These are phyloP conservation scores for Mycena sanguinolenta DNA, from an alignment of 768 basidiomycete species.

Conservation along the genomic window DNA sequence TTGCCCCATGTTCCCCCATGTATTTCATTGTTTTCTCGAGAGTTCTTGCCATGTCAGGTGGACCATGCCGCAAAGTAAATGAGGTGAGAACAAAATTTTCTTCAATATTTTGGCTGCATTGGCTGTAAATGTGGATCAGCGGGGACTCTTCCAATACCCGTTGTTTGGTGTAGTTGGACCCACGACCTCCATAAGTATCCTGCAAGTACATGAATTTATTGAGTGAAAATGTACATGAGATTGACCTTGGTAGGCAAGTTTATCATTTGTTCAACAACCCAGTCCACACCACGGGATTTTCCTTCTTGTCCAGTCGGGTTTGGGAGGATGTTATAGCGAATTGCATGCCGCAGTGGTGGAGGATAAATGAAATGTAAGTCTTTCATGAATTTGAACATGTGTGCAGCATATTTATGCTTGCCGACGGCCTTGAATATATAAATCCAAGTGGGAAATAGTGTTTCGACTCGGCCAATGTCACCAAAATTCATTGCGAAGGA, in stretches of 20 bases:
- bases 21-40: conserved; percentile 37
- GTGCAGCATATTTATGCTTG: conserved; percentile 39
- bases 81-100: conserved; percentile 43
- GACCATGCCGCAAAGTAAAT: conserved; percentile 43
- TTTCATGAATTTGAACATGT: conserved; percentile 44
- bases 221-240: too few species aligned
- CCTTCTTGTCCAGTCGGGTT: too few species aligned
- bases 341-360: conserved; percentile 38
- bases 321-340: conserved; percentile 22
- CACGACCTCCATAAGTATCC: too few species aligned
- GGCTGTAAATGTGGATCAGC: conserved; percentile 50
- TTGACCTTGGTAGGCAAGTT: too few species aligned
- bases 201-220: too few species aligned
- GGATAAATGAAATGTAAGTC: conserved; percentile 44
- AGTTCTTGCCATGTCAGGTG: conserved; percentile 45
- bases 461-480: conserved; percentile 48
- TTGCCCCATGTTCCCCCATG: conserved; percentile 33
- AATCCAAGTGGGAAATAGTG: conserved; percentile 42
- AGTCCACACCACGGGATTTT: too few species aligned
- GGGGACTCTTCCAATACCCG: conserved; percentile 45
- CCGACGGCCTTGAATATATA: conserved; percentile 41
- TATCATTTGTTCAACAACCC: too few species aligned
- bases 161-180: conserved; percentile 44
- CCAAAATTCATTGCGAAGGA: conserved; percentile 48
- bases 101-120: conserved; percentile 41